Evolutionary conservation across 2,329 filamentous ascomycete species (phyloP), one percentile per base, ranked within the genome.

Genomic region (Colletotrichum cuscutae): DNA sequence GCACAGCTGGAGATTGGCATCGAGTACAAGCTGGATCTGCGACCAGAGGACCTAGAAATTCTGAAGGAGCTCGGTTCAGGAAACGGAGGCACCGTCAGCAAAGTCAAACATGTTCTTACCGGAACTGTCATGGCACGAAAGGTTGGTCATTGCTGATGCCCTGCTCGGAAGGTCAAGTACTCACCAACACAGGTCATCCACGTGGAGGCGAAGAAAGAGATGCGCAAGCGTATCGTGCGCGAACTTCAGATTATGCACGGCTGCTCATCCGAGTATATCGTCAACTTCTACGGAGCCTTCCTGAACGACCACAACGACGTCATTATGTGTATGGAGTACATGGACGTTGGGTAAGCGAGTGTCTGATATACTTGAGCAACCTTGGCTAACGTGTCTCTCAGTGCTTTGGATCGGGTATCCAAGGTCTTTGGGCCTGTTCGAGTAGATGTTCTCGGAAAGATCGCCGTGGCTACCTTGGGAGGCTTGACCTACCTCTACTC

Each of bases 241-340:
- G 97, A 99, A 83, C 90, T 99, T 65, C 95, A 98, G 81, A 98
- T 99, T 77, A 98, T 98, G 92, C 95, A 98, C 81, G 95, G 97
- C 79, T 99, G 97, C 84, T 97, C 98, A 80, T 98, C 94, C 26
- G 94, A 97, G 74, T 95, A 97, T 82, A 98, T 99, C 79, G 97
- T 99, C 73, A 98, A 93, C 67, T 99, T 98, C 83, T 98, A 98
- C 80, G 97, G 97, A 73, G 97, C 97, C 49, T 99, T 98, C 81
- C 90, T 98, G 80, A 98, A 98, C 81, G 94, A 97, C 80, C 95
- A 95, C 74, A 96, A 97, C 80, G 97, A 99, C 85, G 97, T 99
- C 72, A 97, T 98, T 78, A 96, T 99, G 92, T 99, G 97, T 83
- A 99, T 99, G 97, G 97, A 99, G 83, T 98, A 99, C 82, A 98